These are phyloP conservation scores for Scytalidium sp. DNA, from an alignment of 2,329 filamentous ascomycete species.

Conservation along the genomic window DNA sequence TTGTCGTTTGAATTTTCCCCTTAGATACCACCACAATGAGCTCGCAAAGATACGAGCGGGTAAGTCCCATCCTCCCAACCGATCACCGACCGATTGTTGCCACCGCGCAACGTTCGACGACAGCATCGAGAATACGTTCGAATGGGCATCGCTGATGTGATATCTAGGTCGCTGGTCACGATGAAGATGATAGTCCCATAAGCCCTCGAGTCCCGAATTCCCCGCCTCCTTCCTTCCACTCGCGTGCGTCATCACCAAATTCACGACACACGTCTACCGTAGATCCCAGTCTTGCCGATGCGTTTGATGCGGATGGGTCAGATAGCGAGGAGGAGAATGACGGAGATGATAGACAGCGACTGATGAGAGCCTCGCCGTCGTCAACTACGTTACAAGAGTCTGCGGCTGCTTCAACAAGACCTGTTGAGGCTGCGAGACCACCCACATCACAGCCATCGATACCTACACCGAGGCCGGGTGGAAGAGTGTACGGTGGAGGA, in stretches of 20 bases:
- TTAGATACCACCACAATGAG: slow-evolving; percentile 20
- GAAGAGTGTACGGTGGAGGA: slow-evolving; percentile 65
- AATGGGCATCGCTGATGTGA: not conserved
- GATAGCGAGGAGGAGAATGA: slow-evolving; percentile 70
- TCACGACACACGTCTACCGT: slow-evolving; percentile 52
- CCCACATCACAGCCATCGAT: not conserved
- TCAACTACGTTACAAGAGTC: slow-evolving; percentile 22
- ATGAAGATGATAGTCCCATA: slow-evolving; percentile 47
- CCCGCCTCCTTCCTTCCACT: slow-evolving; percentile 83
- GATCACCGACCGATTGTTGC: not conserved
- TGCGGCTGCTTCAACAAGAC: slow-evolving; percentile 13
- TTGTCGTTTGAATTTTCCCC: slow-evolving; percentile 19
- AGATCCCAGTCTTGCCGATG: slow-evolving; percentile 83
- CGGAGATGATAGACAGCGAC: slow-evolving; percentile 76
- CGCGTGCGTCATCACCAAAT: slow-evolving; percentile 67
- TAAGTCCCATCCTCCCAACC: slow-evolving; percentile 32
- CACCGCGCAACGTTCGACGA: not conserved
- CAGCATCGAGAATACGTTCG: not conserved
- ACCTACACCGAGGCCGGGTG: slow-evolving; percentile 16
- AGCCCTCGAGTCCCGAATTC: slow-evolving; percentile 38
- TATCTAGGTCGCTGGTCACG: slow-evolving; percentile 54
- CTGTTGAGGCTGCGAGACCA: slow-evolving; percentile 15
- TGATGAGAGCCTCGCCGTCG: slow-evolving; percentile 65
- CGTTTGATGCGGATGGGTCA: slow-evolving; percentile 81
- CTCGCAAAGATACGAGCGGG: slow-evolving; percentile 51